These are phyloP conservation scores for Fennellomyces sp. DNA, from an alignment of 371 early-diverging fungal genomes.

Conservation along the genomic window DNA sequence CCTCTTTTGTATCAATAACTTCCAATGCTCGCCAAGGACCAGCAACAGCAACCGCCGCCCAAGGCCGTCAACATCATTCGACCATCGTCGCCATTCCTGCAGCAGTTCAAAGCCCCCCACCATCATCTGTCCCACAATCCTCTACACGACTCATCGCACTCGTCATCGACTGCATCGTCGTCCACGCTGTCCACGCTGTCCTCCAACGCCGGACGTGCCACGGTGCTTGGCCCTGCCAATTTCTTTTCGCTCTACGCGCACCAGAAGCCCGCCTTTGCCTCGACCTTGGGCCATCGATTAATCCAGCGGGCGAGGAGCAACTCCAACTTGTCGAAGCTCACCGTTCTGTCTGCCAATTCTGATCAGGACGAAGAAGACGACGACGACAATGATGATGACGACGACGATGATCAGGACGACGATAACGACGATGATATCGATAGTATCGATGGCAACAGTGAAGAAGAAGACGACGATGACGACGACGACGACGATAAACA, in stretches of 20 bases:
- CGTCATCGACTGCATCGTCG: constrained; percentile 9
- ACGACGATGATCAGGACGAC: constrained; percentile 6
- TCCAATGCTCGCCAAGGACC: constrained; percentile 18
- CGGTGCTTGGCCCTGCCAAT: constrained; percentile 16
- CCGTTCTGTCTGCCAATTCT: constrained; percentile 4
- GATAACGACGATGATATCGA: constrained; percentile 30
- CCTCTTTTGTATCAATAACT: constrained; percentile 1
- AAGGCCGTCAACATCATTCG: constrained; percentile 30
- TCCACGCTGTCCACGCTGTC: constrained; percentile 24
- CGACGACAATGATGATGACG: constrained; percentile 12
- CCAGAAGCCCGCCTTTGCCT: constrained; percentile 14
- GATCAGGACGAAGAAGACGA: constrained; percentile 9
- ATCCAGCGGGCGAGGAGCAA: constrained; percentile 19
- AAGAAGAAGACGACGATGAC: constrained; percentile 12
- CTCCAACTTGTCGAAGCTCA: constrained; percentile 18
- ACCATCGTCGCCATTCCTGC: constrained; percentile 23
- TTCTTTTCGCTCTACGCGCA: constrained; percentile 17
- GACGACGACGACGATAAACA: constrained; percentile 16
- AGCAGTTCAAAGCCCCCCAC: constrained; percentile 22
- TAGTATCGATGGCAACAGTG: constrained; percentile 16
- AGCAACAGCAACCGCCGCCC: constrained; percentile 18
- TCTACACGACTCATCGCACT: background rate
- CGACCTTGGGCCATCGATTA: constrained; percentile 10
- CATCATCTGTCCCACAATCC: background rate
- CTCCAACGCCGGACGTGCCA: constrained; percentile 12